Conservation (phyloP, 352 stramenopile genomes). For the Thalassiosira mediterranea region DNA sequence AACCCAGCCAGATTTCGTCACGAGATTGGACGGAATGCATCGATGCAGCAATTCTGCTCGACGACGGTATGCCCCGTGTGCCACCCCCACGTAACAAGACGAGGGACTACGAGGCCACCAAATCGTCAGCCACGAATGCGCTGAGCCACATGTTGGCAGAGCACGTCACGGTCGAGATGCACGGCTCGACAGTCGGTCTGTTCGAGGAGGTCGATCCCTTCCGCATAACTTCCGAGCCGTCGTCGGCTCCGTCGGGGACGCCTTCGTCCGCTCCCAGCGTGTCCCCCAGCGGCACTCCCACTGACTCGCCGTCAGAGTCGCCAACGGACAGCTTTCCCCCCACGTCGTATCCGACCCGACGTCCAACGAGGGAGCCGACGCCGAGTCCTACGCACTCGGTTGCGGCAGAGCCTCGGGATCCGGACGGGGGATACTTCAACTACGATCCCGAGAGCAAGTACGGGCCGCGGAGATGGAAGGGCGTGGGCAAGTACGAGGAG, state of each 20-base stretch:
- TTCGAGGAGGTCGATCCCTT: slow-evolving; percentile 46
- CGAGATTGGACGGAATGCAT: slow-evolving; percentile 31
- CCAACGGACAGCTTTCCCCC: slow-evolving; percentile 9
- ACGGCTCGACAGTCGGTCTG: slow-evolving; percentile 12
- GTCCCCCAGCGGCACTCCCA: slow-evolving; percentile 9
- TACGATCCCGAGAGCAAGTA: slow-evolving; percentile 1
- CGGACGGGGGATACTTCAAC: slow-evolving; percentile 16
- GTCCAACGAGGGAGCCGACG: slow-evolving; percentile 19
- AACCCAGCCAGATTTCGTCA: too few species aligned
- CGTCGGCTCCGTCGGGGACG: slow-evolving; percentile 18
- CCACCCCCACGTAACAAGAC: slow-evolving; percentile 10
- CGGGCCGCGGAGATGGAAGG: slow-evolving; percentile 7
- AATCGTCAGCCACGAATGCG: slow-evolving; percentile 1
- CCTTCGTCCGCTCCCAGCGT: slow-evolving; percentile 21
- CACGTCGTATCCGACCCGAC: neutral
- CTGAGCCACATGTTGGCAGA: slow-evolving; percentile 22
- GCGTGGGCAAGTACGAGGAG: neutral
- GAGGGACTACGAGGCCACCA: slow-evolving; percentile 10
- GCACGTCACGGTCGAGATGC: slow-evolving; percentile 21
- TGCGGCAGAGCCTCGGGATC: slow-evolving; percentile 12
- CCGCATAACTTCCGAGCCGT: slow-evolving; percentile 26
- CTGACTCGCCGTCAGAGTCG: slow-evolving; percentile 1
- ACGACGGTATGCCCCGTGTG: slow-evolving; percentile 36
- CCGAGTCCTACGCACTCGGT: slow-evolving; percentile 12
- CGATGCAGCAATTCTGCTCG: slow-evolving; percentile 15